Evolutionary conservation across 306 rosid species (phyloP).

Genomic region (Cucumis cinereus): DNA sequence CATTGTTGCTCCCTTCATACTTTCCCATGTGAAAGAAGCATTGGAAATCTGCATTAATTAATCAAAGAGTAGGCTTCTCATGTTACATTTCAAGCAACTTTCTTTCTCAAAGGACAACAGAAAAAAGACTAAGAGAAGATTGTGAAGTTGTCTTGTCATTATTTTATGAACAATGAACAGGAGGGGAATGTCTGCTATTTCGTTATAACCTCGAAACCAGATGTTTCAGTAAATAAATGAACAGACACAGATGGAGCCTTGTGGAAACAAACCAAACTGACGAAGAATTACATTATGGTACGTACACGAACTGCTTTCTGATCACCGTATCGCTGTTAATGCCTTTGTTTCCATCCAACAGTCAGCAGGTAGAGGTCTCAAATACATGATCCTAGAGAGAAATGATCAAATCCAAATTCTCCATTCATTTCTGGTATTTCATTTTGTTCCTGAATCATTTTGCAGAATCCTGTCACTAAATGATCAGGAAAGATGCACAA

Average conservation of each 20-base stretch:
- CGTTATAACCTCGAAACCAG: neutral
- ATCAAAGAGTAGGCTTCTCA: neutral
- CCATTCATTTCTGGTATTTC: conserved; percentile 37
- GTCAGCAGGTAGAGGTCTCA: conserved; percentile 20
- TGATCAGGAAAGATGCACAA: neutral
- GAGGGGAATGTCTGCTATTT: neutral
- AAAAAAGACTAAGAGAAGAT: neutral
- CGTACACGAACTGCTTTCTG: neutral
- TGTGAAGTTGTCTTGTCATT: conserved; percentile 1
- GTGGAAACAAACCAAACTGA: neutral
- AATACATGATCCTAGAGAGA: conserved; percentile 43
- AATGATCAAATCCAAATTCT: conserved; percentile 42
- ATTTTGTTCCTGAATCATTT: conserved; percentile 46
- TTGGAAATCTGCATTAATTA: neutral
- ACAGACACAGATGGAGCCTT: neutral
- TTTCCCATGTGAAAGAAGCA: neutral
- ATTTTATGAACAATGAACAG: neutral
- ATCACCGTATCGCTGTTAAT: neutral
- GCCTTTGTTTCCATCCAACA: neutral
- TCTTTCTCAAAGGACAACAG: neutral
- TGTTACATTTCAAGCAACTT: neutral
- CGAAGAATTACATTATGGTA: neutral
- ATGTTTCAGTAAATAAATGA: neutral
- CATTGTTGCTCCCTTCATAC: neutral
- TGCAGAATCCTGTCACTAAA: conserved; percentile 9